Base-by-base conservation (phyloP, 2,329 filamentous ascomycete species). In the Fusarium brevicatenulatum region DNA sequence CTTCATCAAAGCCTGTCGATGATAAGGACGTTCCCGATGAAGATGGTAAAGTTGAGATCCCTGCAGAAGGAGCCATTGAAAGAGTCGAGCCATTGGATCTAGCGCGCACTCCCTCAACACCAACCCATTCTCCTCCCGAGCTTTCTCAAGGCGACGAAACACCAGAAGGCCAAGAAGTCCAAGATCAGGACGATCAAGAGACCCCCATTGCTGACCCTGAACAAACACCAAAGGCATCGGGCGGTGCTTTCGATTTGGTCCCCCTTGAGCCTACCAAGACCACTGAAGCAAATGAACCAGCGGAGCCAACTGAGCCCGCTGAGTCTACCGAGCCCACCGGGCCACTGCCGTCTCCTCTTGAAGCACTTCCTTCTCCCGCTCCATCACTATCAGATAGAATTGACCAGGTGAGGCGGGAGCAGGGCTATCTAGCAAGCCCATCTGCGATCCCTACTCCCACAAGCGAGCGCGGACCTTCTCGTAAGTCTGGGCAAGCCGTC, bases 351-450 rank as follows among this genome's bases (percentile, higher is more conserved):
- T 67, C 72, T 19, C 64, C 76, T 21, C 59, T 68, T 23, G 68
- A 78, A 16, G 66, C 50, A 3, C 55, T 73, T 21, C 66, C 66
- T 49, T 59, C 52, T 16, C 66, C 66, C 16, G 59, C 42, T 21
- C 66, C 66, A 36, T 72, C 79, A 2, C 76, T 88, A 53, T 81
- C 82, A 1, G 86, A 88, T 61, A 87, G 83, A 68, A 82, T 87
- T 6, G 86, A 88, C 53, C 85, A 88, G 65, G 81, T 88, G 61
- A 86, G 87, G 23, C 85, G 86, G 21, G 86, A 87, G 68, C 85
- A 88, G 61, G 71, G 73, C 13, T 68, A 73, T 18, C 78, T 78
- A 57, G 43, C 74, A 21, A 61, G 46, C 32, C 82, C 82, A 46
- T 77, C 81, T 19, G 78, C 79, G 30, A 67, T 80, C 58, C 46